Evolutionary conservation across 1,284 basidiomycete genomes (phyloP), one percentile per base, ranked within the genome.

Genomic region (Trichosporon coremiiforme): DNA sequence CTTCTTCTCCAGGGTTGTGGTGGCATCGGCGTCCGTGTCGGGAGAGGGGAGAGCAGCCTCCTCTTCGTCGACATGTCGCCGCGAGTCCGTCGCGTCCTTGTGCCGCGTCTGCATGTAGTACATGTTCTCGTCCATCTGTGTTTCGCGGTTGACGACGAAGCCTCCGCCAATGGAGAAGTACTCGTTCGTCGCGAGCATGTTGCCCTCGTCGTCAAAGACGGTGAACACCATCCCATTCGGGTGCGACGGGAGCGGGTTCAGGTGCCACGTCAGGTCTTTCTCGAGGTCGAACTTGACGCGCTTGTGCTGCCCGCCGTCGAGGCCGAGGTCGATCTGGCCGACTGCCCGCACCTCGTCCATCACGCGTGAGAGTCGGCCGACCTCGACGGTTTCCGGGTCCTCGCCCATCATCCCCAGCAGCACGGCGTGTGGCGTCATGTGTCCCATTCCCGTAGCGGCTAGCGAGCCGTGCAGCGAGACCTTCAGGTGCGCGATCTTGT

Each of bases 61-160:
- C 12, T n/a, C 12, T 9, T 64, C 64, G 63, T 65, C 29, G 75
- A 92, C 91, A 74, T 92, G 88, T 31, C 94, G 84, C 36, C 95
- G 88, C 31, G 91, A 90, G 22, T 88, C 88, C 67, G 91, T 90
- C 5, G 95, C 95, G 12, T 87, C 86, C 65, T 86, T 85, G 80
- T 94, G 92, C 79, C 94, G 89, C n/a, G 95, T 91, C n/a, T 93
- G 90, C 81, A 94, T 94, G 87, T 98, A 98, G 82, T 94, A 98
- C 74, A 98, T 82, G 81, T 98, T 98, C 84, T 98, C 95, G 80
- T 98, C 98, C 84, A 97, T 94, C 90, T 92, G 80, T 3, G 82
- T 81, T 65, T 76, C 76, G 35, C 77, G 72, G 73, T 79, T 79
- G 62, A 95, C 83, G 55, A 84, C 93, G 76, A 95, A 95, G 2